Evolutionary conservation across 2,329 filamentous ascomycete genomes (phyloP).

Genomic region (Fonsecaea monophora): DNA sequence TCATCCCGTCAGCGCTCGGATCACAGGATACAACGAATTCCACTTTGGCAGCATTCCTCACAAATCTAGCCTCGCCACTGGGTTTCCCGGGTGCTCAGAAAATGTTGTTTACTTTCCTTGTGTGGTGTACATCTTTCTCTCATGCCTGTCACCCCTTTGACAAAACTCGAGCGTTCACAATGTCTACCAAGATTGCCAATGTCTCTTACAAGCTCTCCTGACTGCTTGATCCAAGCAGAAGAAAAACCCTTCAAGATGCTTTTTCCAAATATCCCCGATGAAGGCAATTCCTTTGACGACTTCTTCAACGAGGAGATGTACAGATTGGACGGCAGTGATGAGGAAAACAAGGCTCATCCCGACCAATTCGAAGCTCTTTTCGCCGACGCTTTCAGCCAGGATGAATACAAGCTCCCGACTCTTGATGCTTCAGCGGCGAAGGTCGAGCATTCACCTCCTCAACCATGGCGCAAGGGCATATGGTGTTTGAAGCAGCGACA

Average conservation of each 20-base stretch:
- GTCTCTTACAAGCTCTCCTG: conserved; percentile 39
- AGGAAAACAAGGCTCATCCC: conserved; percentile 55
- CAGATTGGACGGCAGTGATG: conserved; percentile 55
- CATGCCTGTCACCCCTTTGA: conserved; percentile 13
- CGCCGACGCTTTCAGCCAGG: conserved; percentile 59
- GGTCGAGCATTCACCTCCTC: conserved; percentile 51
- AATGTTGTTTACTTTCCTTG: conserved; percentile 32
- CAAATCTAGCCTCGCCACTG: conserved; percentile 14
- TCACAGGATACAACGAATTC: conserved; percentile 25
- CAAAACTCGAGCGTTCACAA: conserved; percentile 2
- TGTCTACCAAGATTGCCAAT: conserved; percentile 32
- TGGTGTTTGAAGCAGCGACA: conserved; percentile 60
- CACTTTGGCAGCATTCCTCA: conserved; percentile 25
- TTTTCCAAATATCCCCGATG: conserved; percentile 56
- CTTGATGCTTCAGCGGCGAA: conserved; percentile 54
- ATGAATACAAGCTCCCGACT: conserved; percentile 58
- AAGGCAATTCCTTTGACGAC: conserved; percentile 68
- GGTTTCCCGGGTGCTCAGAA: conserved; percentile 21
- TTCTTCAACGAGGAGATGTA: conserved; percentile 66
- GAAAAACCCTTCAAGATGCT: conserved; percentile 62
- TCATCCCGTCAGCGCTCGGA: conserved; percentile 15
- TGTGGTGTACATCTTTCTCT: conserved; percentile 26
- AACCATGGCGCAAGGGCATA: conserved; percentile 62
- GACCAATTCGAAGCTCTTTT: conserved; percentile 61
- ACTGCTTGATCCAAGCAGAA: conserved; percentile 52